A percentile compares a stretch with the other conserved stretches of the same genome.
Evolutionary conservation across 228 moss, liverwort and hornwort species (phyloP).

Genomic region (Sphagnum magellanicum): DNA sequence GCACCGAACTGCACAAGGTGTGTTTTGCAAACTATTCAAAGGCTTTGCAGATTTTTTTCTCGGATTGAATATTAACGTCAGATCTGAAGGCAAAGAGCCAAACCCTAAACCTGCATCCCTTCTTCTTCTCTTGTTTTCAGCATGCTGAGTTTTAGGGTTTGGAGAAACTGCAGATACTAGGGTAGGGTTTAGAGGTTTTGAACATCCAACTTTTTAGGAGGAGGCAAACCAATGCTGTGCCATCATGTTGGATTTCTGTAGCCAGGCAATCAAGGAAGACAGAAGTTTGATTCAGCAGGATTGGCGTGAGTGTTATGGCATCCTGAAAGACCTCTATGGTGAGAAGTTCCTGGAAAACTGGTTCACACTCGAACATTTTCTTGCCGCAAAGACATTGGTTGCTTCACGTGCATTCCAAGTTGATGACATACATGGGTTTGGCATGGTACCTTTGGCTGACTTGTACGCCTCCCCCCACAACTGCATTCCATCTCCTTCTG

Average conservation of each 20-base stretch:
- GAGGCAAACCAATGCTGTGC: not conserved
- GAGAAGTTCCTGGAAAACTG: conserved; percentile 49
- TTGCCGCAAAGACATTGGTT: conserved; percentile 70
- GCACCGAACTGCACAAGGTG: conserved; percentile 86
- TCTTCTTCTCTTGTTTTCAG: not conserved
- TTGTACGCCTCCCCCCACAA: conserved; percentile 46
- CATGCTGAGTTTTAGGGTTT: not conserved
- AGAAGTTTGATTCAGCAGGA: conserved; percentile 61
- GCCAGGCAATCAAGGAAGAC: conserved; percentile 82
- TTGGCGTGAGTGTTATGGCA: conserved; percentile 65
- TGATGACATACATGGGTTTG: conserved; percentile 71
- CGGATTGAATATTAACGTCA: not conserved
- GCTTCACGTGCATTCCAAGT: conserved; percentile 81
- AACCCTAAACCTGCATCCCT: not conserved
- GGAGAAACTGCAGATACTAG: not conserved
- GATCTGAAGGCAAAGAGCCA: not conserved
- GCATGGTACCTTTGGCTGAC: conserved; percentile 94
- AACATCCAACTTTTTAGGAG: not conserved
- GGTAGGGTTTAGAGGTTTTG: not conserved
- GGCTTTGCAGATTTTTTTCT: not conserved
- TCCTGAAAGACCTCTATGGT: conserved; percentile 42
- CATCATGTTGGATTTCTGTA: conserved; percentile 19
- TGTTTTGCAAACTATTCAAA: not conserved
- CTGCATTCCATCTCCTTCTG: not conserved
- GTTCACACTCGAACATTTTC: conserved; percentile 65